Conservation (phyloP, 108 stramenopile genomes). For the Nannochloropsis gaditana region DNA sequence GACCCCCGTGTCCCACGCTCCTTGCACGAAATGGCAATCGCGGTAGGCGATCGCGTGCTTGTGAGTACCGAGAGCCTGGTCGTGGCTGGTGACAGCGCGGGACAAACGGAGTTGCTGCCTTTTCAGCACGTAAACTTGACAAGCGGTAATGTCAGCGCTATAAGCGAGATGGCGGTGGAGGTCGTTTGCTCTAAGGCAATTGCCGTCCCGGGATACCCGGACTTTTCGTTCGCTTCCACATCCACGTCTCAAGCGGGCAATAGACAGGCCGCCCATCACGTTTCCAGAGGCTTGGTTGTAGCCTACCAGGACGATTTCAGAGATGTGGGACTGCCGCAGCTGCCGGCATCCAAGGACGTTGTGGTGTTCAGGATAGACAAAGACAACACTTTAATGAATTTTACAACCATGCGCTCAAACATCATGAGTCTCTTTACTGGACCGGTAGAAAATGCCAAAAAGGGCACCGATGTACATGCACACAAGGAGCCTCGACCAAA, state of each 20-base stretch:
- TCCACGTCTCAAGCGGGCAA: neutral
- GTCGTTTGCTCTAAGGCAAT: neutral
- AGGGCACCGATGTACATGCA: neutral
- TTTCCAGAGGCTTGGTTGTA: neutral
- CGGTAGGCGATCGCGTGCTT: neutral
- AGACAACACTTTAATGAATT: constrained; percentile 13
- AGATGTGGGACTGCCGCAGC: constrained; percentile 24
- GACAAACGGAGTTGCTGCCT: neutral
- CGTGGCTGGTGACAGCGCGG: neutral
- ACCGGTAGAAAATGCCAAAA: constrained; percentile 27
- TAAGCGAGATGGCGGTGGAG: neutral
- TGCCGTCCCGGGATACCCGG: neutral
- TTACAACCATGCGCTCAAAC: constrained; percentile 41
- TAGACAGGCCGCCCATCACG: neutral
- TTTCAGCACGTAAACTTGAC: constrained; percentile 20
- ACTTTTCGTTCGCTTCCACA: neutral
- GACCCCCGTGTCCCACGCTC: neutral
- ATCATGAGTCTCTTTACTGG: constrained; percentile 32
- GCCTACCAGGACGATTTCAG: neutral
- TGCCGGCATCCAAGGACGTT: neutral
- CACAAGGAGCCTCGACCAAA: constrained; percentile 15
- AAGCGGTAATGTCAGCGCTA: neutral
- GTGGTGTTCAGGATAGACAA: constrained; percentile 37
- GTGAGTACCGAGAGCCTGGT: neutral
- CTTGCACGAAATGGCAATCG: constrained; percentile 8